These are phyloP conservation scores for Cyclotella cryptica DNA, from an alignment of 108 stramenopile species.

Conservation along the genomic window DNA sequence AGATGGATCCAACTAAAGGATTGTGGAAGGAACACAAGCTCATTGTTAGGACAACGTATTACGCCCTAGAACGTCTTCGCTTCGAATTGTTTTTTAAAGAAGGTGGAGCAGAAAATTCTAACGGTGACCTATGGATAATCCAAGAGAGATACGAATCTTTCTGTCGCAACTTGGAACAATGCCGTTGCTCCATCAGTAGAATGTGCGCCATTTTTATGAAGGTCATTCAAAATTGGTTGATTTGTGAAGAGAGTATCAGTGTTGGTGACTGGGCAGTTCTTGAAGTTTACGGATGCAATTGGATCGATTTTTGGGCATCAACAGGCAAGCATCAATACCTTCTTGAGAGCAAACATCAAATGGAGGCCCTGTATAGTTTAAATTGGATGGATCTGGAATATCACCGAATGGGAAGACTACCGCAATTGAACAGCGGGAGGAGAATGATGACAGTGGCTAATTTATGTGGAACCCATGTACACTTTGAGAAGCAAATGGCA, in stretches of 20 bases:
- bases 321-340: background rate
- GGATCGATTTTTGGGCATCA: too few species aligned
- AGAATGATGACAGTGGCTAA: background rate
- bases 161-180: background rate
- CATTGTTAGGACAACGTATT: background rate
- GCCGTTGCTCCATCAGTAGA: background rate
- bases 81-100: background rate
- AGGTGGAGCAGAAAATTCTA: background rate
- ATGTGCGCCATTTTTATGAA: constrained; percentile 11
- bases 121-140: too few species aligned
- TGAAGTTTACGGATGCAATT: too few species aligned
- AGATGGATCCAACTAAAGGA: too few species aligned
- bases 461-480: background rate
- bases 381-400: constrained; percentile 3
- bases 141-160: constrained; percentile 3
- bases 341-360: background rate
- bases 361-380: too few species aligned
- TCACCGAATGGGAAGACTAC: background rate
- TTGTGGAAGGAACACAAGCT: too few species aligned
- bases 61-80: background rate
- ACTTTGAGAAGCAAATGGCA: background rate
- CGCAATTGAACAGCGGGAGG: background rate
- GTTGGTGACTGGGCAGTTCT: too few species aligned
- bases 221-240: too few species aligned
- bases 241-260: too few species aligned